Conservation (phyloP, 345 rosid species). For the Sonneratia caseolaris region DNA sequence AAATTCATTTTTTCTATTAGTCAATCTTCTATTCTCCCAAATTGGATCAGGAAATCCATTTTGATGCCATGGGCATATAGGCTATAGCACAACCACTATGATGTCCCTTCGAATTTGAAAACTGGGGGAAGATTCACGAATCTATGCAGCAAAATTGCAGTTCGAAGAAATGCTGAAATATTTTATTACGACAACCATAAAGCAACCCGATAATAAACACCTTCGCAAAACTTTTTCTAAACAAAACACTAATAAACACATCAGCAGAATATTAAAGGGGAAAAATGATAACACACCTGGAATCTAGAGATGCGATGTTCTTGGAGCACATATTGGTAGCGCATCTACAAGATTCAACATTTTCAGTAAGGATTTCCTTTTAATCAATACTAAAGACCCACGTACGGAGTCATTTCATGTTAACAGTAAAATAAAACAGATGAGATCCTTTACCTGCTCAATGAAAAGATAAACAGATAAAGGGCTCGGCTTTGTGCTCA, state of each 20-base stretch:
- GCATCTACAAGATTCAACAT: conserved; percentile 24
- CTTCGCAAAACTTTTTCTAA: too few species aligned
- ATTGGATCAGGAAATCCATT: too few species aligned
- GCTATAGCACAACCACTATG: too few species aligned
- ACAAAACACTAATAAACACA: too few species aligned
- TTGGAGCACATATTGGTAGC: conserved; percentile 21
- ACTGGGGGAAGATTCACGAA: neutral
- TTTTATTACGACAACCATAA: neutral
- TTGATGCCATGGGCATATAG: too few species aligned
- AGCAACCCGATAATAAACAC: neutral
- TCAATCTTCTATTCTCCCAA: too few species aligned
- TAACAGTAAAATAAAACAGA: neutral
- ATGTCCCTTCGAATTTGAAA: neutral
- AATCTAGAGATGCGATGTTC: conserved; percentile 16
- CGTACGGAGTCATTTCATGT: neutral
- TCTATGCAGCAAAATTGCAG: neutral
- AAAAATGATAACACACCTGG: conserved; percentile 20
- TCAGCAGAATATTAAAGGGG: neutral
- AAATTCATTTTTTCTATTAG: neutral
- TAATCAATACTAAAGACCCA: conserved; percentile 2
- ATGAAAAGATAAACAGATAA: conserved; percentile 38
- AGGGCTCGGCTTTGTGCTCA: conserved; percentile 40
- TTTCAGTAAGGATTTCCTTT: conserved; percentile 4
- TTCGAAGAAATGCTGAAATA: neutral
- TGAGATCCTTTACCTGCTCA: conserved; percentile 30